A percentile compares a stretch with the other conserved stretches of the same genome.
These are phyloP conservation scores for Fusarium papillatum DNA, from an alignment of 2,329 filamentous ascomycete genomes.

Conservation along the genomic window DNA sequence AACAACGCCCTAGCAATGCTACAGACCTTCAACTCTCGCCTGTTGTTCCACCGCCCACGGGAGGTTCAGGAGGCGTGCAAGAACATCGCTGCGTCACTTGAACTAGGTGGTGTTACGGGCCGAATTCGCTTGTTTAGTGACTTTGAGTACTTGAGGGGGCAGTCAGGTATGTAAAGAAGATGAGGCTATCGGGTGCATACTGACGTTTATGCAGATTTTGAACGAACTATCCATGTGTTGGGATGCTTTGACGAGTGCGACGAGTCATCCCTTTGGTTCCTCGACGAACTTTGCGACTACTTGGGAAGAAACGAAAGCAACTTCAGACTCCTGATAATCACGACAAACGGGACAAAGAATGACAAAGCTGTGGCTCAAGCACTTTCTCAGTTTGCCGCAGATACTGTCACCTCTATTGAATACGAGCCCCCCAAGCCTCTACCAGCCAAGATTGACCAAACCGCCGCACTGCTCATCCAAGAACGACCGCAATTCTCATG, in stretches of 20 bases:
- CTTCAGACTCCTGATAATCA: not conserved
- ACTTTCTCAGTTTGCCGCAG: not conserved
- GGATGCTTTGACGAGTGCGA: constrained; percentile 15
- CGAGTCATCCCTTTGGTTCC: constrained; percentile 9
- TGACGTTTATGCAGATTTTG: not conserved
- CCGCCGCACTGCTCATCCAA: not conserved
- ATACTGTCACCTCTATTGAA: not conserved
- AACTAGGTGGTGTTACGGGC: not conserved
- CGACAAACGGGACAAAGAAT: not conserved
- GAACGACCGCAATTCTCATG: not conserved
- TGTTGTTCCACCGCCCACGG: not conserved
- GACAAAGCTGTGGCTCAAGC: not conserved
- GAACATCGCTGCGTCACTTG: not conserved
- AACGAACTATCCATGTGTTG: not conserved
- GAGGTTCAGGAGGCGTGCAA: not conserved
- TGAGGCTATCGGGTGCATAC: not conserved
- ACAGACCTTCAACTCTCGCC: not conserved
- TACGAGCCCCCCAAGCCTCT: not conserved
- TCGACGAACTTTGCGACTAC: not conserved
- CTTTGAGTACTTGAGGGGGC: not conserved
- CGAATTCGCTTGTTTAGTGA: not conserved
- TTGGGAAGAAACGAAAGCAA: not conserved
- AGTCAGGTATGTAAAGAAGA: not conserved
- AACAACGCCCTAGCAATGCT: constrained; percentile 6
- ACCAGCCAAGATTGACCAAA: not conserved